Percentiles rank a stretch among this genome's conserved stretches.
Evolutionary conservation across 2,329 filamentous ascomycete genomes (phyloP).

Genomic region (Grosmannia huntii): DNA sequence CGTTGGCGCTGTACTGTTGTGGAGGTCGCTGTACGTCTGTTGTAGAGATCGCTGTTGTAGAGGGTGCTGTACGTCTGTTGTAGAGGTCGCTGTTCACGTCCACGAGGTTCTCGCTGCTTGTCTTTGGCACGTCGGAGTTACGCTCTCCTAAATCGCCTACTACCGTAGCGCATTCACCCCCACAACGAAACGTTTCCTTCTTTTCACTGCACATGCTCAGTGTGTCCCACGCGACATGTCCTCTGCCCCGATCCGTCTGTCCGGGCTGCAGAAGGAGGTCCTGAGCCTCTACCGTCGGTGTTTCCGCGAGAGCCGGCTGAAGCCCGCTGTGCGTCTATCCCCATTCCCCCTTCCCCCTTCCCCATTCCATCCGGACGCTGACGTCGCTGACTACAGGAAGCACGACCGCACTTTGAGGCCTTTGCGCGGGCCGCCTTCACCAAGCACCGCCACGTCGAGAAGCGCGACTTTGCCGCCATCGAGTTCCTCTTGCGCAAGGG

Average conservation of each 20-base stretch:
- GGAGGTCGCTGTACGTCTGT: too few species aligned
- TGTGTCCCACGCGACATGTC: not conserved
- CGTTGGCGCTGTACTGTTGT: not conserved
- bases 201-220: not conserved
- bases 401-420: slow-evolving; percentile 45
- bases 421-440: slow-evolving; percentile 66
- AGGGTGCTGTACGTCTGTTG: too few species aligned
- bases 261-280: slow-evolving; percentile 84
- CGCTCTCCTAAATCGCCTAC: too few species aligned
- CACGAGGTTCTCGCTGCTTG: too few species aligned
- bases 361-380: not conserved
- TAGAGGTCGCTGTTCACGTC: not conserved
- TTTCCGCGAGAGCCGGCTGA: slow-evolving; percentile 66
- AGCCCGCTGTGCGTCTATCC: slow-evolving; percentile 48
- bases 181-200: not conserved
- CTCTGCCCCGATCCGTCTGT: slow-evolving; percentile 40
- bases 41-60: too few species aligned
- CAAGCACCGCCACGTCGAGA: slow-evolving; percentile 55
- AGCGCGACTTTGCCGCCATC: slow-evolving; percentile 75
- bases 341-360: not conserved
- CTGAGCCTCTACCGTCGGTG: slow-evolving; percentile 77
- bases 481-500: slow-evolving; percentile 79
- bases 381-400: too few species aligned
- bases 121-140: too few species aligned
- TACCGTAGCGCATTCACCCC: not conserved